These are phyloP conservation scores for Avena eriantha DNA, from an alignment of 176 grass and related monocot species.

Conservation along the genomic window DNA sequence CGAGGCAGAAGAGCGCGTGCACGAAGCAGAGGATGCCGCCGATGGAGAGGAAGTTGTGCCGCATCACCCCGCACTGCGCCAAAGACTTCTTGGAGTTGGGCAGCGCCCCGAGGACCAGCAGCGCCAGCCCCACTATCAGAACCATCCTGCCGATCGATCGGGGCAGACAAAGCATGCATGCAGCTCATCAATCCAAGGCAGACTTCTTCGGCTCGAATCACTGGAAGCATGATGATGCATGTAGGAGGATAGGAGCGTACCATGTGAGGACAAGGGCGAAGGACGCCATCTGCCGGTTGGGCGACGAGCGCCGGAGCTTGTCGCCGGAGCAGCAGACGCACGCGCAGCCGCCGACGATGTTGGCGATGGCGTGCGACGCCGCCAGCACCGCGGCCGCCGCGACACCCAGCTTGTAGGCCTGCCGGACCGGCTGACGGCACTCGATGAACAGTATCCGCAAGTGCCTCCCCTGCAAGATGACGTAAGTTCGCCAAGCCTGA, in stretches of 20 bases:
- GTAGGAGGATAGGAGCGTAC: slow-evolving; percentile 30
- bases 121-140: slow-evolving; percentile 50
- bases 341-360: slow-evolving; percentile 69
- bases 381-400: slow-evolving; percentile 72
- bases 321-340: slow-evolving; percentile 73
- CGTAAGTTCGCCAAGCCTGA: neutral
- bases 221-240: neutral
- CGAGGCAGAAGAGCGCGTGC: slow-evolving; percentile 66
- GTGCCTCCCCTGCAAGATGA: slow-evolving; percentile 51
- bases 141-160: slow-evolving; percentile 56
- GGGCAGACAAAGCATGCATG: neutral
- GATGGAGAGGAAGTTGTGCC: slow-evolving; percentile 68
- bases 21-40: slow-evolving; percentile 87
- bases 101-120: slow-evolving; percentile 79
- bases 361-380: slow-evolving; percentile 69
- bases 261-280: slow-evolving; percentile 70
- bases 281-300: slow-evolving; percentile 67
- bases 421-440: slow-evolving; percentile 81
- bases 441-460: slow-evolving; percentile 69
- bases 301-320: slow-evolving; percentile 22
- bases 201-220: neutral
- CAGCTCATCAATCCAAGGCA: neutral
- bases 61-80: slow-evolving; percentile 56
- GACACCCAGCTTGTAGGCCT: slow-evolving; percentile 79
- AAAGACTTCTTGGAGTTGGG: slow-evolving; percentile 55